A percentile compares a stretch with the other conserved stretches of the same genome.
Conservation (phyloP, 495 filamentous ascomycete genomes). For the Aspergillus leporis region DNA sequence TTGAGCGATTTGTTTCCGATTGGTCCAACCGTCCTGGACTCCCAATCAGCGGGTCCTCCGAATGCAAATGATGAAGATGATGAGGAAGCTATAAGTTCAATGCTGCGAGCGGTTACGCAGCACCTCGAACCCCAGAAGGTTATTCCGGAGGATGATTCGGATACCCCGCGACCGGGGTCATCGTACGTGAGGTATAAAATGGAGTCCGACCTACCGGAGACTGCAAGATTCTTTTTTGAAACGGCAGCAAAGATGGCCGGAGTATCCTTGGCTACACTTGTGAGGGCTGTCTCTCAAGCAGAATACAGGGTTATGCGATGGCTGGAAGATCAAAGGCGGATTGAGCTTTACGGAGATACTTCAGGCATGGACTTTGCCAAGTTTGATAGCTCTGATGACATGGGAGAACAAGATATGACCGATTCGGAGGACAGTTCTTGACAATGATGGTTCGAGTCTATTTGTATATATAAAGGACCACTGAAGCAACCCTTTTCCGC, state of each 20-base stretch:
- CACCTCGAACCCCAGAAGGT: conserved; percentile 32
- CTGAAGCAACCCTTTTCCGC: no score
- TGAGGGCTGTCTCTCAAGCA: conserved; percentile 47
- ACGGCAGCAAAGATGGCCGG: conserved; percentile 52
- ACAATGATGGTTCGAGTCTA: not conserved
- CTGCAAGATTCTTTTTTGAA: conserved; percentile 55
- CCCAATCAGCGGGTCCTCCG: conserved; percentile 6
- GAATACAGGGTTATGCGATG: conserved; percentile 47
- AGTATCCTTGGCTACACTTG: conserved; percentile 46
- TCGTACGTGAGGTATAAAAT: conserved; percentile 58
- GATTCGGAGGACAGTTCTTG: not conserved
- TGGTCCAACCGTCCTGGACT: conserved; percentile 22
- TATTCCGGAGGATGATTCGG: conserved; percentile 31
- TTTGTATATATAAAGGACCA: not conserved
- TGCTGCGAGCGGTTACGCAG: conserved; percentile 40
- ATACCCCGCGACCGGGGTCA: conserved; percentile 49
- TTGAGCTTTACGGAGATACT: conserved; percentile 27
- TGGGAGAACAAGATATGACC: conserved; percentile 29
- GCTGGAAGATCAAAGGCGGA: conserved; percentile 37
- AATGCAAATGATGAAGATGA: conserved; percentile 25
- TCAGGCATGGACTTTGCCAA: conserved; percentile 17
- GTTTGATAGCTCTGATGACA: conserved; percentile 24
- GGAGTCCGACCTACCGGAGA: conserved; percentile 55
- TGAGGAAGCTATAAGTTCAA: conserved; percentile 31
- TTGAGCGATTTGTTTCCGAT: conserved; percentile 56